Evolutionary conservation across 768 basidiomycete genomes (phyloP).

Genomic region (Auriscalpium orientale): DNA sequence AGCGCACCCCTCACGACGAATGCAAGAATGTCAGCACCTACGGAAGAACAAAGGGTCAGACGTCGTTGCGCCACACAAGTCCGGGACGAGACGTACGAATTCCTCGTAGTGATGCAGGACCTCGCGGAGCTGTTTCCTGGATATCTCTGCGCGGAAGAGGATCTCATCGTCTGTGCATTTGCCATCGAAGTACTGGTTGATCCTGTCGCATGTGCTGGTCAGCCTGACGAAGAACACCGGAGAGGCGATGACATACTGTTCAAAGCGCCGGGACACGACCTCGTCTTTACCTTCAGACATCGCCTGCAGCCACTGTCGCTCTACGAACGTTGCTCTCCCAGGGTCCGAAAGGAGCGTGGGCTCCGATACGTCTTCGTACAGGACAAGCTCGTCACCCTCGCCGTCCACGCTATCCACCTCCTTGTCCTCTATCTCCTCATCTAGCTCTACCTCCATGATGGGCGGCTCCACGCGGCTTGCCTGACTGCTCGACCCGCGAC

Average conservation of each 20-base stretch:
- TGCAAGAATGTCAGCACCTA: conserved; percentile 41
- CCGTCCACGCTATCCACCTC: conserved; percentile 24
- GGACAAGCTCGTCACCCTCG: conserved; percentile 31
- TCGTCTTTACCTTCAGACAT: conserved; percentile 82
- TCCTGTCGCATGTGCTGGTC: conserved; percentile 36
- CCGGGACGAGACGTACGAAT: conserved; percentile 50
- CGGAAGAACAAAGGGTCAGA: not conserved
- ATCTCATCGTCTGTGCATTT: conserved; percentile 90
- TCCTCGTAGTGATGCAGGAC: conserved; percentile 83
- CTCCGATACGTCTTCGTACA: conserved; percentile 37
- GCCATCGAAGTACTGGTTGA: conserved; percentile 92
- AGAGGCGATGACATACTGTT: conserved; percentile 44
- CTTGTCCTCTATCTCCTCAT: conserved; percentile 20
- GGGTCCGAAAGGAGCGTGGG: conserved; percentile 79
- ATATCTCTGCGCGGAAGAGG: conserved; percentile 79
- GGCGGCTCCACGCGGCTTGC: conserved; percentile 15
- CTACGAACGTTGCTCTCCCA: conserved; percentile 66
- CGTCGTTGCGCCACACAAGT: too few species aligned
- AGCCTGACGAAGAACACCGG: not conserved
- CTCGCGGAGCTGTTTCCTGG: conserved; percentile 74
- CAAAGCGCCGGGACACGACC: conserved; percentile 63
- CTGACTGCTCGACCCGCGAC: conserved; percentile 42
- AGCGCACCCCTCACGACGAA: conserved; percentile 21
- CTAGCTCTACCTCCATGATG: conserved; percentile 22
- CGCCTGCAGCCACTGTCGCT: conserved; percentile 81